A percentile compares a stretch with the other conserved stretches of the same genome.
These are phyloP conservation scores for Talaromyces borbonicus DNA, from an alignment of 495 filamentous ascomycete species.

Conservation along the genomic window DNA sequence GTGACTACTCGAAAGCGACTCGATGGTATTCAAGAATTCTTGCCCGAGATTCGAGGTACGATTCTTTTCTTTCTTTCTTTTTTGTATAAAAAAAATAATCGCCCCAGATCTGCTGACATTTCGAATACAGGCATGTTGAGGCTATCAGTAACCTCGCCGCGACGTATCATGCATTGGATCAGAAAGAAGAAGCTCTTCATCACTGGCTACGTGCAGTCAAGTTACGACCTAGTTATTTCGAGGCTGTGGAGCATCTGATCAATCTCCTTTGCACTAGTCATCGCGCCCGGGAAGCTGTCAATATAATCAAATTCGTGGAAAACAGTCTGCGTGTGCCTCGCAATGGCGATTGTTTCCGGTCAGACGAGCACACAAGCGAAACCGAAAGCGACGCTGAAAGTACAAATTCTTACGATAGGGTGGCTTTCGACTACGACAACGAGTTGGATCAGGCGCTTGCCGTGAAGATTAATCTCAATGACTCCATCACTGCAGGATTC, in stretches of 20 bases:
- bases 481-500: slow-evolving; percentile 44
- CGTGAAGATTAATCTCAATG: slow-evolving; percentile 19
- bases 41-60: slow-evolving; percentile 67
- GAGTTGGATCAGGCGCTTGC: slow-evolving; percentile 26
- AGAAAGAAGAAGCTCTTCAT: slow-evolving; percentile 72
- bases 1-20: slow-evolving; percentile 75
- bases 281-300: slow-evolving; percentile 75
- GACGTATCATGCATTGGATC: slow-evolving; percentile 72
- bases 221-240: slow-evolving; percentile 80
- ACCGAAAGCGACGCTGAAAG: slow-evolving; percentile 45
- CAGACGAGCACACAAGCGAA: slow-evolving; percentile 46
- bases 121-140: slow-evolving; percentile 94
- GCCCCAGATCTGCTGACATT: too few relatives aligned
- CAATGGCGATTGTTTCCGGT: slow-evolving; percentile 37
- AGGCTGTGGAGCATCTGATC: slow-evolving; percentile 93
- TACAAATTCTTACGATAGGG: slow-evolving; percentile 43
- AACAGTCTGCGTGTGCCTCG: slow-evolving; percentile 50
- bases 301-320: slow-evolving; percentile 86
- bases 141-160: slow-evolving; percentile 91
- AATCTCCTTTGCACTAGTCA: slow-evolving; percentile 76
- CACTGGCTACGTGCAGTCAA: slow-evolving; percentile 81
- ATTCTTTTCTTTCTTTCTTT: slow-evolving; percentile 9
- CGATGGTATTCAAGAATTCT: slow-evolving; percentile 86
- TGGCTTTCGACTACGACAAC: slow-evolving; percentile 47
- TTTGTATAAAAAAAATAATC: slow-evolving; percentile 18